phyloP scores from a whole-genome alignment of 495 filamentous ascomycete species.

The Recurvomyces mirabilis region DNA sequence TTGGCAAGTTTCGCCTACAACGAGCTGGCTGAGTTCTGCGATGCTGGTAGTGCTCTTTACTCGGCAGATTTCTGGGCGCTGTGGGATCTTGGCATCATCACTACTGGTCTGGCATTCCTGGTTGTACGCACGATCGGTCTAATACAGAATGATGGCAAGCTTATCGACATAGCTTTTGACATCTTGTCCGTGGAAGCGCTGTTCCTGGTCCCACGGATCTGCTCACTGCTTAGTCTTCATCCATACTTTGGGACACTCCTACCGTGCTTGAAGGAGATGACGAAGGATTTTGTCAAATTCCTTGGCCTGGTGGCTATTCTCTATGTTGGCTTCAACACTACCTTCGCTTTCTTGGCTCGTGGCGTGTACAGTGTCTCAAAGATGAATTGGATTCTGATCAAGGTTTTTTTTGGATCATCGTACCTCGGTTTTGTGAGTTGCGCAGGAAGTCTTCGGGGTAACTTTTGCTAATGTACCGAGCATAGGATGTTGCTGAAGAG shows the following conservation, averaged over 20 bases:
- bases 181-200: slow-evolving; percentile 80
- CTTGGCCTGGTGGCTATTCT: slow-evolving; percentile 75
- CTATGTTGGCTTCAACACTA: slow-evolving; percentile 80
- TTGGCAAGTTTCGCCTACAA: slow-evolving; percentile 83
- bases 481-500: slow-evolving; percentile 31
- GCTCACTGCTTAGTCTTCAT: slow-evolving; percentile 76
- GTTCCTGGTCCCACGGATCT: slow-evolving; percentile 83
- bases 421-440: slow-evolving; percentile 68
- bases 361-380: slow-evolving; percentile 58
- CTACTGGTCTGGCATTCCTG: slow-evolving; percentile 65
- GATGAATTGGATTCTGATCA: slow-evolving; percentile 80
- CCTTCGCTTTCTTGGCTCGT: slow-evolving; percentile 78
- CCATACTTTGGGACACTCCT: slow-evolving; percentile 85
- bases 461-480: neutral
- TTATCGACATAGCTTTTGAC: slow-evolving; percentile 74
- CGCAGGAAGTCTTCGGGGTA: neutral
- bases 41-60: slow-evolving; percentile 75
- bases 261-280: slow-evolving; percentile 81
- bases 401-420: slow-evolving; percentile 70
- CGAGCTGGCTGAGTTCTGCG: slow-evolving; percentile 62
- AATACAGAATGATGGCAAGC: slow-evolving; percentile 43
- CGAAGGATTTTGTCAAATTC: slow-evolving; percentile 58
- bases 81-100: slow-evolving; percentile 79
- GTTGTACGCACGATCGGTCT: slow-evolving; percentile 63
- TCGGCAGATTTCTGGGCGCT: slow-evolving; percentile 81